Evolutionary conservation across 495 filamentous ascomycete species (phyloP), one percentile per base, ranked within the genome.

Genomic region (Trichoderma asperelloides): DNA sequence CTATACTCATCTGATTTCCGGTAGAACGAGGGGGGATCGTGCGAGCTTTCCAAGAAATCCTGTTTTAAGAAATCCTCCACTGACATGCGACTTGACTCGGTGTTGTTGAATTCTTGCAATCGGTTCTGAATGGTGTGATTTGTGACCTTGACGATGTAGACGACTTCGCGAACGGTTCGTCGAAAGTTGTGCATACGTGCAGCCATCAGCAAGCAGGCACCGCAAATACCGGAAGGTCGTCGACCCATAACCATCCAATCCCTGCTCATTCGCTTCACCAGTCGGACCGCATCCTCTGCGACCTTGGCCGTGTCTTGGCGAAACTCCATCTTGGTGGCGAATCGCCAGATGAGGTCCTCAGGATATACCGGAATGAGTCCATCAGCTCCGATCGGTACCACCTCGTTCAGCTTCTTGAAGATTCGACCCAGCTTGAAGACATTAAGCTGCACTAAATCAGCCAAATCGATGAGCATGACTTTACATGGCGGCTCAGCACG

Each of bases 161-260:
- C 95, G 13, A 98, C 89, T 78, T 98, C 95, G 30, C 92, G 84
- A 7, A 96, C 86, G 0, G 91, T 95, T 23, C 95, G 89, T 45
- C 94, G 88, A 75, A 94, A 98, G 75, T 97, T 97, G 81, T 97
- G 96, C 87, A 97, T 96, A 40, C 96, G 89, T 12, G 95, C 92
- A 25, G 95, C 96, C 69, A 98, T 86, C 69, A 98, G 91, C 67
- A 98, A 83, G 68, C 92, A 93, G 12, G 95, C 96, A 68, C 95
- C 96, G 77, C 92, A 97, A 57, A 98, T 87, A 72, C 96, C 95
- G 30, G 95, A 92, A 57, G 96, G 96, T 51, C 93, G 87, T 72
- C 95, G 91, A 71, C 95, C 95, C 62, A 89, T 88, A 11, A 91
- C 88, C 86, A 98, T 97, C 91, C 94, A 97, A 76, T 98, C 95